These are phyloP conservation scores for Volvariella volvacea DNA, from an alignment of 1,284 basidiomycete genomes.

Conservation along the genomic window DNA sequence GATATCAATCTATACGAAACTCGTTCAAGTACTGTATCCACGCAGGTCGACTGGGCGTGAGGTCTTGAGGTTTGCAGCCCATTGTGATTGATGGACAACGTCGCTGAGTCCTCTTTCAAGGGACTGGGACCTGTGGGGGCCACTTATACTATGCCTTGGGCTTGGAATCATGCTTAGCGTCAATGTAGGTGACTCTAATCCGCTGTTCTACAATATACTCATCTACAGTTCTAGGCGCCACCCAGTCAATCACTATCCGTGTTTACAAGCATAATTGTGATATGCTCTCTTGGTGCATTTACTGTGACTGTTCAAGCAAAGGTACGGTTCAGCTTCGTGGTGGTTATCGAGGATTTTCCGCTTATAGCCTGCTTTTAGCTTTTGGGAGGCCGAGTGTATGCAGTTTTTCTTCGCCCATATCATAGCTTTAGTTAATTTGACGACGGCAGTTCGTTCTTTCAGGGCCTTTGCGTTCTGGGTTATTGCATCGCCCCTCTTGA, in stretches of 20 bases:
- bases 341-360: neutral
- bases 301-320: conserved; percentile 92
- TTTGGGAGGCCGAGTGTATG: conserved; percentile 90
- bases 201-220: conserved; percentile 2
- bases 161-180: conserved; percentile 86
- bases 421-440: conserved; percentile 7
- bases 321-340: conserved; percentile 25
- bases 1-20: conserved; percentile 83
- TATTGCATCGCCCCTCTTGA: conserved; percentile 90
- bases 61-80: conserved; percentile 55
- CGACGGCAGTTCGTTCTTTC: conserved; percentile 82
- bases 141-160: conserved; percentile 78
- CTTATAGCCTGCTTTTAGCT: no score
- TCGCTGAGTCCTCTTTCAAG: conserved; percentile 27
- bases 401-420: conserved; percentile 8
- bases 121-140: conserved; percentile 97
- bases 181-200: conserved; percentile 45
- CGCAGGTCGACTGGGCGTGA: conserved; percentile 70
- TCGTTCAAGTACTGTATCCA: conserved; percentile 90
- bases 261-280: conserved; percentile 88
- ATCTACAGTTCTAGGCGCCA: conserved; percentile 58
- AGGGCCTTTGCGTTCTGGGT: conserved; percentile 86
- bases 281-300: conserved; percentile 84
- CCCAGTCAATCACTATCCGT: conserved; percentile 77
- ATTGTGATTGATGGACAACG: neutral